phyloP scores from a whole-genome alignment of 108 stramenopile species.

The Cylindrotheca closterium region DNA sequence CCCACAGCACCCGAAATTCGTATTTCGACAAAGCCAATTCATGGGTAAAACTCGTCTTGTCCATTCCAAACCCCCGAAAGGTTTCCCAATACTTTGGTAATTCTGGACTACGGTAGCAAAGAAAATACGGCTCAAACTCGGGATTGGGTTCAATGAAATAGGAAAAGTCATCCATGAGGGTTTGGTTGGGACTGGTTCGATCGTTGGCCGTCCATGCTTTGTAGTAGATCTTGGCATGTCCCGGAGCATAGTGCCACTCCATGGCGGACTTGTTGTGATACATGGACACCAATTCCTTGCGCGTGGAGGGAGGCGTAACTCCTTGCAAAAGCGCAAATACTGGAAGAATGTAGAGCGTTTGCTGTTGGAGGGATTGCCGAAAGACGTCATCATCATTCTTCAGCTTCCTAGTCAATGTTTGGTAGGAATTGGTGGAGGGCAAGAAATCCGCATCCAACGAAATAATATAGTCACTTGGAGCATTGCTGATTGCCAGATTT shows the following conservation, averaged over 20 bases:
- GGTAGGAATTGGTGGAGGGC: background rate
- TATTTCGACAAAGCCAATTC: slow-evolving; percentile 16
- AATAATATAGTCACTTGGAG: slow-evolving; percentile 19
- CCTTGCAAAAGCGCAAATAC: slow-evolving; percentile 7
- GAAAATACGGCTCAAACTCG: slow-evolving; percentile 29
- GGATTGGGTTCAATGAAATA: no score
- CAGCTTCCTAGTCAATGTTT: background rate
- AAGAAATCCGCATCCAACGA: slow-evolving; percentile 27
- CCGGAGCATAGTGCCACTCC: no score
- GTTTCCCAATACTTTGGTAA: slow-evolving; percentile 20
- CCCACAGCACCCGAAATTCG: slow-evolving; percentile 10
- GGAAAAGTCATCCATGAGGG: no score
- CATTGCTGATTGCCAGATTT: slow-evolving; percentile 15
- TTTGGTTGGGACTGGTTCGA: no score
- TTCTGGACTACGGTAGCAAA: slow-evolving; percentile 22
- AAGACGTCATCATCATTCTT: no score
- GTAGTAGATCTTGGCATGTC: no score
- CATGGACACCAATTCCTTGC: background rate
- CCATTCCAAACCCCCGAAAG: slow-evolving; percentile 15
- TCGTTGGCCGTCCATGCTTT: no score
- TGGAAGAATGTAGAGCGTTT: slow-evolving; percentile 7
- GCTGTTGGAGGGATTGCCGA: no score
- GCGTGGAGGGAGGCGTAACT: background rate
- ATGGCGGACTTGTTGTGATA: slow-evolving; percentile 2
- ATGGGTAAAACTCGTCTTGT: slow-evolving; percentile 22